These are phyloP conservation scores for Pholiota microspora DNA, from an alignment of 768 basidiomycete genomes.

Conservation along the genomic window DNA sequence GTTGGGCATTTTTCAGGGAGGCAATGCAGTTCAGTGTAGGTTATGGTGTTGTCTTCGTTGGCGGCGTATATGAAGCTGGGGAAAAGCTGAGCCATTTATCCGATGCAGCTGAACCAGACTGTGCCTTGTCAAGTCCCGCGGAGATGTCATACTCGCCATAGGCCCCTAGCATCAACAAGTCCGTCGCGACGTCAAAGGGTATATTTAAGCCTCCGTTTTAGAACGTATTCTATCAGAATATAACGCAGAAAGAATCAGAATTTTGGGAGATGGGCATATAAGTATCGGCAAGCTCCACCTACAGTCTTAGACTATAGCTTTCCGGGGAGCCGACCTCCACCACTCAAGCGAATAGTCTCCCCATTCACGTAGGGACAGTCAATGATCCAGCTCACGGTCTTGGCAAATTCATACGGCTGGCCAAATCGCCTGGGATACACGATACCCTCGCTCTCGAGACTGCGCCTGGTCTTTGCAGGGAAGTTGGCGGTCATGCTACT, in stretches of 20 bases:
- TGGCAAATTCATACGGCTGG: conserved; percentile 46
- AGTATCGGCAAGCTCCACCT: too few relatives aligned
- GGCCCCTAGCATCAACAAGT: neutral
- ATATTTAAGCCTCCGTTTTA: neutral
- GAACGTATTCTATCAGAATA: neutral
- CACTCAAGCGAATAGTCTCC: conserved; percentile 46
- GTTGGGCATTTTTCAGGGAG: too few relatives aligned
- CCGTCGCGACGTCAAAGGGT: neutral
- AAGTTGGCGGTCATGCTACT: conserved; percentile 42
- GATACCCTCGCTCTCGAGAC: conserved; percentile 37
- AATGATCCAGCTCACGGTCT: conserved; percentile 47
- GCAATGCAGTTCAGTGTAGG: too few relatives aligned
- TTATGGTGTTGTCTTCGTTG: too few relatives aligned
- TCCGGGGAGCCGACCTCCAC: conserved; percentile 38
- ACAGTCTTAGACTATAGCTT: conserved; percentile 24
- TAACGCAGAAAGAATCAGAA: neutral
- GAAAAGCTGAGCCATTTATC: too few relatives aligned
- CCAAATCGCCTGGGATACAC: conserved; percentile 49
- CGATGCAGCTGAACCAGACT: too few relatives aligned
- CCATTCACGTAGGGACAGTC: conserved; percentile 57
- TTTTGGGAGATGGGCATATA: neutral
- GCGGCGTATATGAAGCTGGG: too few relatives aligned
- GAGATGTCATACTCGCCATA: too few relatives aligned
- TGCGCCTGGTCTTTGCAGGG: conserved; percentile 33
- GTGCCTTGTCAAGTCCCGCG: too few relatives aligned